Conservation (phyloP, 2,329 filamentous ascomycete species). For the Claviceps paspali region DNA sequence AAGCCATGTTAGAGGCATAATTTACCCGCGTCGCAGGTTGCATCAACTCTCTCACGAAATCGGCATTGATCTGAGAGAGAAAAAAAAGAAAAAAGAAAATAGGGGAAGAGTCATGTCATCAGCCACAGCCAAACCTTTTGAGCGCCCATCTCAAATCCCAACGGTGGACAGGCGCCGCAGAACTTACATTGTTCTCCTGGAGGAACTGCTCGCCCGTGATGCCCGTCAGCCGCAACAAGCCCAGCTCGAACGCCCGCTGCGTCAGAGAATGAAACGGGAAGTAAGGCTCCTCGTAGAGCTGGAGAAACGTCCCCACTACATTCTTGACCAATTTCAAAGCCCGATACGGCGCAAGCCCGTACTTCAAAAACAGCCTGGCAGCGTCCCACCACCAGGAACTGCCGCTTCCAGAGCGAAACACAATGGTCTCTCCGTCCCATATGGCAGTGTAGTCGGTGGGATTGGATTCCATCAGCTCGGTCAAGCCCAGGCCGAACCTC, state of each 20-base stretch:
- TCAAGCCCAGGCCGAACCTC: slow-evolving; percentile 52
- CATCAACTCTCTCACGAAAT: slow-evolving; percentile 67
- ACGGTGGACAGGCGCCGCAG: too few species aligned
- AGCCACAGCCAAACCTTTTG: too few species aligned
- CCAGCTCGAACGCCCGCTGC: slow-evolving; percentile 50
- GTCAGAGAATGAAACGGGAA: slow-evolving; percentile 77
- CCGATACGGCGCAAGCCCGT: slow-evolving; percentile 63
- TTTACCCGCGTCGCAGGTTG: slow-evolving; percentile 89
- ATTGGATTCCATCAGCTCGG: slow-evolving; percentile 27
- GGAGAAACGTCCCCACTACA: slow-evolving; percentile 57
- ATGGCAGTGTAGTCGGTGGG: slow-evolving; percentile 51
- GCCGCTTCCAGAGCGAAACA: slow-evolving; percentile 47
- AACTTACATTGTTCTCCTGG: slow-evolving; percentile 37
- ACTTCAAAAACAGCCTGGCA: slow-evolving; percentile 68
- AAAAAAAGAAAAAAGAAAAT: neutral
- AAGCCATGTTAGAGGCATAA: slow-evolving; percentile 76
- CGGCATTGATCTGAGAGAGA: slow-evolving; percentile 34
- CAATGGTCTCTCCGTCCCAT: slow-evolving; percentile 68
- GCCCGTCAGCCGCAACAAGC: slow-evolving; percentile 48
- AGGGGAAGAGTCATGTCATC: too few species aligned
- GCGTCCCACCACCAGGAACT: slow-evolving; percentile 64
- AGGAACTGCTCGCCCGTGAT: slow-evolving; percentile 63
- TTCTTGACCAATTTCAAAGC: slow-evolving; percentile 57
- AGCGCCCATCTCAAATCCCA: too few species aligned
- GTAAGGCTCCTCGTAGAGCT: slow-evolving; percentile 63